Evolutionary conservation across 495 filamentous ascomycete genomes (phyloP), one percentile per base, ranked within the genome.

Genomic region (Aspergillus asperescens): DNA sequence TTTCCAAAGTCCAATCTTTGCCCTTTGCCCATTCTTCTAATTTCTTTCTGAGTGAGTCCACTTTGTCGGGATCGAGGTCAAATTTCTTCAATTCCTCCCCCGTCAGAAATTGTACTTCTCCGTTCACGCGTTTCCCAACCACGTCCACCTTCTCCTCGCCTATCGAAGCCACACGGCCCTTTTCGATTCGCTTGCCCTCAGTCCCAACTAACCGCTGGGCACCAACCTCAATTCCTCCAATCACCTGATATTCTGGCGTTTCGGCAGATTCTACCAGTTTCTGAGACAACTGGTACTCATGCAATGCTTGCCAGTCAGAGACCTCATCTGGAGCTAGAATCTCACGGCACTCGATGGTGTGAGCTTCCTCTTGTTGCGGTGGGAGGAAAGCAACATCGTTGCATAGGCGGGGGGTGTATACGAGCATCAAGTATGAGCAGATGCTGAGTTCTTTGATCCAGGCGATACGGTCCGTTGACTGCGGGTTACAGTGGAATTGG

Each of bases 391-490:
- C 91, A 19, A 90, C 83, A 56, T 98, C 93, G 62, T 87, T 85
- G 68, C 93, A 98, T 38, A 98, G 81, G 1, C 92, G 82, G 3
- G 93, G 89, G 0, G 93, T 98, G 63, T 96, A 87, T 45, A 98
- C 82, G 1, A 95, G 81, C 89, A 98, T 95, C 35, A 96, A 71
- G 57, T 98, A 98, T 19, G 88, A 85, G 70, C 93, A 98, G 7
- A 90, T 96, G 7, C 85, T 85, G 4, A 95, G 78, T 64, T 98
- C 93, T 62, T 98, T 98, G 72, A 98, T 94, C 80, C 87, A 90
- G 39, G 84, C 87, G 56, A 97, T 96, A 7, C 86, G 84, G 66
- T 96, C 92, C 16, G 78, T 72, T 5, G 78, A 81, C 55, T 88
- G 83, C 1, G 91, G 88, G 58, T 88, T 83, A 73, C 93, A 98